Conservation (phyloP, 2,329 filamentous ascomycete species). For the Leptodontidium sp. region DNA sequence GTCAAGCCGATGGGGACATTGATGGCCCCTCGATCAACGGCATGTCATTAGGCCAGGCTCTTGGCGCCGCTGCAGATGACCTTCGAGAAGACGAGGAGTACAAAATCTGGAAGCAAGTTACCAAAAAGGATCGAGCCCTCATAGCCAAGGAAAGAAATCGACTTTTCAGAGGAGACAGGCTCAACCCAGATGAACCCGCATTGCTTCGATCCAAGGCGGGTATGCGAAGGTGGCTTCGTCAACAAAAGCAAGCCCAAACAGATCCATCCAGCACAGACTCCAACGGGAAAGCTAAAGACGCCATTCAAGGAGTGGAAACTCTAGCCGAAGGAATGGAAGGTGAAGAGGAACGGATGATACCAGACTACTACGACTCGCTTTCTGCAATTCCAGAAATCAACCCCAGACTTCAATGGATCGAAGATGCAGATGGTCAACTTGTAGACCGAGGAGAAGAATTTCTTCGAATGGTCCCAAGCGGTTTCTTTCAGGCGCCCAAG, state of each 20-base stretch:
- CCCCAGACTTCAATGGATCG: constrained; percentile 82
- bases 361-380: constrained; percentile 93
- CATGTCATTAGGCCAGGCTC: constrained; percentile 67
- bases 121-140: constrained; percentile 91
- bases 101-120: constrained; percentile 98
- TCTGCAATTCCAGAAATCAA: constrained; percentile 87
- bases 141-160: constrained; percentile 86
- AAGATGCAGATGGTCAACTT: constrained; percentile 88
- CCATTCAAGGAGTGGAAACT: constrained; percentile 69
- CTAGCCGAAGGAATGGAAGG: constrained; percentile 91
- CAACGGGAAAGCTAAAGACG: constrained; percentile 55
- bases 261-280: constrained; percentile 54
- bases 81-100: constrained; percentile 91
- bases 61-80: constrained; percentile 75
- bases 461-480: constrained; percentile 77
- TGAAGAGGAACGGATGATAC: constrained; percentile 82
- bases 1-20: constrained; percentile 83
- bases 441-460: constrained; percentile 89
- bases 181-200: constrained; percentile 89
- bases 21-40: constrained; percentile 78
- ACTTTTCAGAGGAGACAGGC: constrained; percentile 83
- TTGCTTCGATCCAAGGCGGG: constrained; percentile 83
- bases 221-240: constrained; percentile 88
- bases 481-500: constrained; percentile 77
- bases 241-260: constrained; percentile 73